A percentile compares a stretch with the other conserved stretches of the same genome.
phyloP scores from a whole-genome alignment of 257 asterid genomes.

The Solanum habrochaites region DNA sequence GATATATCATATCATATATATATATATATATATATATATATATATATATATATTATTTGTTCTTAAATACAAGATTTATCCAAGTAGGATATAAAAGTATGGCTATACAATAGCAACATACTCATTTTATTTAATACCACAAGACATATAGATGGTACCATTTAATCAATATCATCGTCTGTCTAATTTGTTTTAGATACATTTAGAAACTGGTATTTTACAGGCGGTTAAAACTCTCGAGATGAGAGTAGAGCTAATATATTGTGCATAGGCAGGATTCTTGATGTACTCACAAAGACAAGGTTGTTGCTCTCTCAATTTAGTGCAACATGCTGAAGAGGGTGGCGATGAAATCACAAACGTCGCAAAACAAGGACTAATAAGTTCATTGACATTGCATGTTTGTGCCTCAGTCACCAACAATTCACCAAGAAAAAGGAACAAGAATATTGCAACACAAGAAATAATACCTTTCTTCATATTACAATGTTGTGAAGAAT shows the following conservation, averaged over 20 bases:
- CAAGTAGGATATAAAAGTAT: no score
- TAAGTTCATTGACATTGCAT: background rate
- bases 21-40: no score
- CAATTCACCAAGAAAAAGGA: background rate
- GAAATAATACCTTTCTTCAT: background rate
- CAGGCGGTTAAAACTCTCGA: background rate
- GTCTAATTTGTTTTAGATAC: no score
- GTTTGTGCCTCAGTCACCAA: background rate
- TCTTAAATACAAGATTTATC: no score
- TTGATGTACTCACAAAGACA: background rate
- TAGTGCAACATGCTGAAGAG: background rate
- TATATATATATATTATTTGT: no score
- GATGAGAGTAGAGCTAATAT: rapidly evolving
- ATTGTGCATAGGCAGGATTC: background rate
- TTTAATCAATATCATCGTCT: background rate
- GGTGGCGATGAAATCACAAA: no score
- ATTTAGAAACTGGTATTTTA: rapidly evolving
- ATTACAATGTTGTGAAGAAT: no score
- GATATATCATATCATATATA: no score
- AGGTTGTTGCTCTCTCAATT: background rate
- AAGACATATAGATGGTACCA: background rate
- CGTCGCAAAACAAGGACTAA: background rate
- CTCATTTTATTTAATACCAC: background rate
- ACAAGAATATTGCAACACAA: background rate
- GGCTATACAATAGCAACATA: background rate